Evolutionary conservation across 768 basidiomycete species (phyloP).

Genomic region (Flagelloscypha sp.): DNA sequence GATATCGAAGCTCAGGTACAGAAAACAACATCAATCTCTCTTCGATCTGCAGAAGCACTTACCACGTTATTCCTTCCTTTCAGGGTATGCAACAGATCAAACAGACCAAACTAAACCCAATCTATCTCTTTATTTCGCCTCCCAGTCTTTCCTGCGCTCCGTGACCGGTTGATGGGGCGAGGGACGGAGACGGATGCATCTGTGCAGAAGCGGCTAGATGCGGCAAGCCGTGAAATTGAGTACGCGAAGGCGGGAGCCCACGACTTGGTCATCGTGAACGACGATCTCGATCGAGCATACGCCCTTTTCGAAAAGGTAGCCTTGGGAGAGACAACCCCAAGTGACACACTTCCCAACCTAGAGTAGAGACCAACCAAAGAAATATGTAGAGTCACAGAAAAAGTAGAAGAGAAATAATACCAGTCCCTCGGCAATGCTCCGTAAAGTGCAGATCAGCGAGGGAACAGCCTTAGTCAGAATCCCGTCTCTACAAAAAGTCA

Average conservation of each 20-base stretch:
- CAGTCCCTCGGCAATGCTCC: too few relatives aligned
- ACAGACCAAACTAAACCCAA: conserved; percentile 67
- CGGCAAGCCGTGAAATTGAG: conserved; percentile 72
- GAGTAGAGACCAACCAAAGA: too few relatives aligned
- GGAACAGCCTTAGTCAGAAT: too few relatives aligned
- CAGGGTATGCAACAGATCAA: conserved; percentile 94
- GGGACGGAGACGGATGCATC: conserved; percentile 78
- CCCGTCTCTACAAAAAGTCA: too few relatives aligned
- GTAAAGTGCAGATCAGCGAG: too few relatives aligned
- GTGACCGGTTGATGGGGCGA: conserved; percentile 61
- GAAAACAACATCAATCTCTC: conserved; percentile 9
- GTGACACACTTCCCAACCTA: conserved; percentile 72
- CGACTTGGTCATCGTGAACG: conserved; percentile 85
- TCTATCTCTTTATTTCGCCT: conserved; percentile 90
- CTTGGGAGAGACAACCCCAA: conserved; percentile 50
- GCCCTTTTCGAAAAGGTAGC: conserved; percentile 67
- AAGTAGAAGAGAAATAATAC: too few relatives aligned
- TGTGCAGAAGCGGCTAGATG: conserved; percentile 65
- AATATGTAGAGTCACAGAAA: too few relatives aligned
- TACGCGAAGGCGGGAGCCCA: conserved; percentile 74
- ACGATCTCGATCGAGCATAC: conserved; percentile 80
- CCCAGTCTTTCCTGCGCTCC: conserved; percentile 69
- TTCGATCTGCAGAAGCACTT: conserved; percentile 7
- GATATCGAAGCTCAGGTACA: conserved; percentile 94
- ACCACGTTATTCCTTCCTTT: conserved; percentile 5